Evolutionary conservation across 768 basidiomycete genomes (phyloP), one percentile per base, ranked within the genome.

Genomic region (Xerocomellus intermedius): DNA sequence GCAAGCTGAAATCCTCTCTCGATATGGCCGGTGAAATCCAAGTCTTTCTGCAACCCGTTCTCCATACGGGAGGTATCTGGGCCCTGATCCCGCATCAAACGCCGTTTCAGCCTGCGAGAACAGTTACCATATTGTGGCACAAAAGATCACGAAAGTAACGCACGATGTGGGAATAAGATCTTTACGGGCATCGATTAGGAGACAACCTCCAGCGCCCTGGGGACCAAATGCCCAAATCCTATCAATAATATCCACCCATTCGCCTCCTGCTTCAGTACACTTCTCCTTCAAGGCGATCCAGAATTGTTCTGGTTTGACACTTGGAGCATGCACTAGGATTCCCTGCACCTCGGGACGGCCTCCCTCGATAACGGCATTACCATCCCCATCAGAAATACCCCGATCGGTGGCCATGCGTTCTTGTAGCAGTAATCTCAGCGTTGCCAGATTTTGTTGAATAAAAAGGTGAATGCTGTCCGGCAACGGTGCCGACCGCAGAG

Each of bases 1-100:
- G 94, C 95, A 44, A 98, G 81, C 73, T 97, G 95, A 73, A 99
- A 99, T 2, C 95, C 96, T 5, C 87, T 89, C 69, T 98, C 94
- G 30, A 98, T 78, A 59, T 89, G 80, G 51, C 84, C 84, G 61
- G 94, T 87, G 57, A 98, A 91, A 57, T 93, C 84, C 46, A 48
- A 53, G 22, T 62, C 74, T 21, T 71, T 71, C 46, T 73, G 69
- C 14, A 66, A 68, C 52, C 69, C 74, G 32, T 71, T 64, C 37
- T 76, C 78, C 49, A 51, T 16, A 62, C 62, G 41, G 55, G 62
- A 67, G 8, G 68, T 66, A 5, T 73, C 59, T 52, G 71, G 71
- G 32, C 58, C 65, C 62, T 73, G 73, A 52, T 58, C 56, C 22
- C 61, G 80, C 39, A 61, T 77, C 37, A 85, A 68, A 26, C 80